Base-by-base conservation (phyloP, 2,329 filamentous ascomycete genomes). In the Didymella exigua region DNA sequence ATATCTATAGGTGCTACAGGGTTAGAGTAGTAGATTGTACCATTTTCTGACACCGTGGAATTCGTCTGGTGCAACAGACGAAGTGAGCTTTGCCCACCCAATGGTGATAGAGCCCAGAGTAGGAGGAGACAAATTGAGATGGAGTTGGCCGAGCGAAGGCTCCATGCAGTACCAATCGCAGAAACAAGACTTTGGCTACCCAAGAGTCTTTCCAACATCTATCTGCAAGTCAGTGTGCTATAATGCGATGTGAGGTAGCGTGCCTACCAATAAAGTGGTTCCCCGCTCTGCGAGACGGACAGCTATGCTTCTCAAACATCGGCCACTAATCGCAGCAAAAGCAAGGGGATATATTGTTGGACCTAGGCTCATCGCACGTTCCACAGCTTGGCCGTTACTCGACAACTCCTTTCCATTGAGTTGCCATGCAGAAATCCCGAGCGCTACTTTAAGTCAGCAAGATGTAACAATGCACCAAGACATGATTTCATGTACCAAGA, bases 111-210 rank as follows among this genome's bases (percentile, higher is more conserved):
- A n/a, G 24, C 14, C 51, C 51, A 54, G 24, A 54, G 16, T 6
- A 40, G 4, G 31, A 54, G 44, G 4, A 54, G 19, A 5, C n/a
- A 9, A 3, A 54, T 9, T 7, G 51, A 29, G 5, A 54, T 5
- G 9, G 37, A 8, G 13, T 43, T 34, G 5, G 26, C n/a, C 5
- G 51, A 38, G 13, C 31, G 44, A 8, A 54, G 19, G 2, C 30
- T 36, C 9, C 44, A 14, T 3, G 44, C 44, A n/a, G 29, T 13
- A 30, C 37, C 36, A 13, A 43, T 19, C 5, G 51, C 19, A 21
- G 43, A 19, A 3, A 54, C 51, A 11, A 49, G 40, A n/a, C 51
- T 54, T 19, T 49, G 51, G n/a, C 51, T 49, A 4, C 44, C 45
- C 19, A 48, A 9, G 2, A 54, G 5, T 2, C 24, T 27, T 16